Evolutionary conservation across 176 grass and related monocot species (phyloP), one percentile per base, ranked within the genome.

Genomic region (Pontederia crassipes): DNA sequence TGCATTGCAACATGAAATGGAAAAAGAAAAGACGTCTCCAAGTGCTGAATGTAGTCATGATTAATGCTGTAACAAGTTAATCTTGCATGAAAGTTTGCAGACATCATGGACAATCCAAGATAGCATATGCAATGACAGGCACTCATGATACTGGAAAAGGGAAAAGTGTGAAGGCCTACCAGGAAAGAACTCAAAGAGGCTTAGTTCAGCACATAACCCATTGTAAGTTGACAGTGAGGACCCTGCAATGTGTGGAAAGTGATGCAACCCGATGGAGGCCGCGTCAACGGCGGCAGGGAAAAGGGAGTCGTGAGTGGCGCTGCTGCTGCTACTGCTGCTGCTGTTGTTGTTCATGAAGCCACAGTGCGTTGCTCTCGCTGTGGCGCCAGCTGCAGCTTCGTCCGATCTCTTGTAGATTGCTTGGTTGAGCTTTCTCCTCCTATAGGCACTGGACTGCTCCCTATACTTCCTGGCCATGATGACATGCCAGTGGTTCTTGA

Each of bases 401-500:
- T 59, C 57, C 11, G 28, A 27, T 11, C 24, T 59, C 11, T 59
- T 20, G 2, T 29, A 27, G 32, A 45, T 16, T 9, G 29, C 26
- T 46, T 62, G 59, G 15, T 18, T 50, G 17, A 50, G 45, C 17
- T 45, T 50, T 65, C 62, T 50, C 4, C 47, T 26, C 17, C 47
- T 27, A 27, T 51, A 62, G 1, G 32, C 59, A 13, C 12, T 40
- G 8, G 62, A 65, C 50, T 65, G 62, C 62, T 65, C 62, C 62
- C 62, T 65, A 45, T 65, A 65, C 62, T 51, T 65, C 62, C 62
- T 65, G 11, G 62, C 62, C 62, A 65, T 65, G 47, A 65, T 12
- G 18, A 65, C 62, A 28, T 65, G 62, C 62, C 62, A 65, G 17
- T 65, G 62, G 18, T 65, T 65, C 62, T 65, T 65, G 1, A 65